A percentile compares a stretch with the other conserved stretches of the same genome.
These are phyloP conservation scores for Aureobasidium sp. DNA, from an alignment of 2,329 filamentous ascomycete genomes.

Conservation along the genomic window DNA sequence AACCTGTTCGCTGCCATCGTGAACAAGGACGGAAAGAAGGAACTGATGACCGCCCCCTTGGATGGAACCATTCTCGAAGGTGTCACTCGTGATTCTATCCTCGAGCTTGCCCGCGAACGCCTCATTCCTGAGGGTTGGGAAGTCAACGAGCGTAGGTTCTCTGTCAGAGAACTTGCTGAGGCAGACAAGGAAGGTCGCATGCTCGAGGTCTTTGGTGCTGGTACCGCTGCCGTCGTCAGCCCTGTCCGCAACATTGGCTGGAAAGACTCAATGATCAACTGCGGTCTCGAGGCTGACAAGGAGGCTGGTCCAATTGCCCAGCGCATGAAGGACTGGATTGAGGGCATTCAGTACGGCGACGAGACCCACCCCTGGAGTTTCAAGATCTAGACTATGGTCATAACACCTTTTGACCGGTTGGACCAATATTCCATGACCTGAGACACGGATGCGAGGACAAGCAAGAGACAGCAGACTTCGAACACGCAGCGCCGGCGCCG, in stretches of 20 bases:
- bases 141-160: conserved; percentile 81
- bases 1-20: conserved; percentile 87
- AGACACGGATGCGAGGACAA: not conserved
- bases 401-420: not conserved
- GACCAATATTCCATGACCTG: not conserved
- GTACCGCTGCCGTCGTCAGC: conserved; percentile 89
- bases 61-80: conserved; percentile 96
- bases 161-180: conserved; percentile 76
- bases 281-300: conserved; percentile 70
- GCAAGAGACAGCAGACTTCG: not conserved
- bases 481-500: not conserved
- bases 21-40: conserved; percentile 81
- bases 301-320: conserved; percentile 82
- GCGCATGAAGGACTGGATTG: conserved; percentile 94
- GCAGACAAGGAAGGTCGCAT: conserved; percentile 78
- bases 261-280: conserved; percentile 73
- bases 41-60: conserved; percentile 88
- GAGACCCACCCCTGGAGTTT: conserved; percentile 86
- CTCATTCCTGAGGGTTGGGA: conserved; percentile 82
- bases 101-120: conserved; percentile 77
- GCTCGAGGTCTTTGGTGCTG: conserved; percentile 87
- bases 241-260: conserved; percentile 86
- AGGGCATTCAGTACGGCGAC: conserved; percentile 90
- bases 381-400: not conserved
- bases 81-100: conserved; percentile 84